These are phyloP conservation scores for Saturnispora ahearnii DNA, from an alignment of 805 yeast species.

Conservation along the genomic window DNA sequence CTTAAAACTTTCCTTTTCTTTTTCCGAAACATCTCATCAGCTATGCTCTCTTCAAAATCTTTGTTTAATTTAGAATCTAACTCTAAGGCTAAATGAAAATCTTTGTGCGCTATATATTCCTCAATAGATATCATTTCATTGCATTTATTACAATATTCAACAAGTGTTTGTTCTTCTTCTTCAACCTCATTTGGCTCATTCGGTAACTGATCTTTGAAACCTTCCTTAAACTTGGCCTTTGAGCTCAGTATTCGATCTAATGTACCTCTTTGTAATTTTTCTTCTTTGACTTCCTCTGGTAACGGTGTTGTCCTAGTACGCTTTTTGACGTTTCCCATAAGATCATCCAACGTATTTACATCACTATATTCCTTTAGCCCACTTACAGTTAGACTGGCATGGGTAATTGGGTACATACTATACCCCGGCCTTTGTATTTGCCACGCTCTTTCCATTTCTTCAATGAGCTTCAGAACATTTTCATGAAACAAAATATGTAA, in stretches of 20 bases:
- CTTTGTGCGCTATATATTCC: slow-evolving; percentile 19
- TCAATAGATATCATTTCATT: neutral
- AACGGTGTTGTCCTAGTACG: neutral
- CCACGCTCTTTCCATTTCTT: slow-evolving; percentile 22
- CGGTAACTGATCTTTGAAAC: neutral
- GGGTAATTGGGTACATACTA: slow-evolving; percentile 38
- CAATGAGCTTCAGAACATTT: slow-evolving; percentile 16
- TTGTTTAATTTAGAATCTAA: slow-evolving; percentile 17
- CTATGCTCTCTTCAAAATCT: slow-evolving; percentile 3
- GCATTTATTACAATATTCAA: slow-evolving; percentile 15
- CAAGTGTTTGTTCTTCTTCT: neutral
- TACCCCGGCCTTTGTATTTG: slow-evolving; percentile 11
- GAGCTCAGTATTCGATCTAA: neutral
- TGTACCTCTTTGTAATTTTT: neutral
- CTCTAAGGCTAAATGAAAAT: slow-evolving; percentile 23
- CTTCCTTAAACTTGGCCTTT: neutral
- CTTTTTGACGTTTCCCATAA: slow-evolving; percentile 7
- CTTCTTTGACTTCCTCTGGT: neutral
- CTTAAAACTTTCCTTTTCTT: neutral
- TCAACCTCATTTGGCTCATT: neutral
- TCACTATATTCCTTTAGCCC: slow-evolving; percentile 34
- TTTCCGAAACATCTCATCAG: neutral
- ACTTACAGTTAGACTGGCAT: slow-evolving; percentile 43
- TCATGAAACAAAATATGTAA: slow-evolving; percentile 23
- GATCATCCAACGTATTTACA: slow-evolving; percentile 21